phyloP scores from a whole-genome alignment of 1,139 yeast species.

The Nadsonia commutata region DNA sequence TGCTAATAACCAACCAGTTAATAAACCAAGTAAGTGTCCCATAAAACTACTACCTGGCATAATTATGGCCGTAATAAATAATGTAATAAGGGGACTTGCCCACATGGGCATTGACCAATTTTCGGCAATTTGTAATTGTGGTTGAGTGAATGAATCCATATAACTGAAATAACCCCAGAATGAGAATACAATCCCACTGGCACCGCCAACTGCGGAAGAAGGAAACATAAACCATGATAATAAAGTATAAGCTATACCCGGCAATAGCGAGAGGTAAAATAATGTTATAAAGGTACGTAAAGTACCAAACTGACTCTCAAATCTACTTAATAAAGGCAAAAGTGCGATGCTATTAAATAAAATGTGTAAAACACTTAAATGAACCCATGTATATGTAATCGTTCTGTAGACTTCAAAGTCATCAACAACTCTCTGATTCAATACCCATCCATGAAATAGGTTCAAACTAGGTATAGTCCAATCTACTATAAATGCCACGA shows the following conservation, averaged over 20 bases:
- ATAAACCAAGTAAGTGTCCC: conserved; percentile 50
- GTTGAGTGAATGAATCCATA: conserved; percentile 39
- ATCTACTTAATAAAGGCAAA: neutral
- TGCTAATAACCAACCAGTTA: conserved; percentile 40
- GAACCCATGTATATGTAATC: neutral
- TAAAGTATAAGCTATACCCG: conserved; percentile 54
- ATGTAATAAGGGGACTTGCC: conserved; percentile 40
- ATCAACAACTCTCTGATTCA: neutral
- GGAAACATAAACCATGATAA: conserved; percentile 42
- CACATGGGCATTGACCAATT: conserved; percentile 41
- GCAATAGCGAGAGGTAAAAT: conserved; percentile 39
- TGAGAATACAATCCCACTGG: conserved; percentile 61
- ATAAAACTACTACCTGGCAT: conserved; percentile 51
- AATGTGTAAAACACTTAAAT: neutral
- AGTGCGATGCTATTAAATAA: neutral
- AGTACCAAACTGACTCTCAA: neutral
- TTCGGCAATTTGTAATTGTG: conserved; percentile 19
- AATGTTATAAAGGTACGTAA: neutral
- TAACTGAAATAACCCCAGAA: conserved; percentile 50
- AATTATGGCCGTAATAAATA: conserved; percentile 35
- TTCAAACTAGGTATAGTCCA: neutral
- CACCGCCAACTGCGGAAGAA: conserved; percentile 38
- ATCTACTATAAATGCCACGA: neutral
- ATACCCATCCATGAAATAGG: neutral
- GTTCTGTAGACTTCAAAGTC: neutral